Evolutionary conservation across 768 basidiomycete genomes (phyloP).

Genomic region (Imleria badia): DNA sequence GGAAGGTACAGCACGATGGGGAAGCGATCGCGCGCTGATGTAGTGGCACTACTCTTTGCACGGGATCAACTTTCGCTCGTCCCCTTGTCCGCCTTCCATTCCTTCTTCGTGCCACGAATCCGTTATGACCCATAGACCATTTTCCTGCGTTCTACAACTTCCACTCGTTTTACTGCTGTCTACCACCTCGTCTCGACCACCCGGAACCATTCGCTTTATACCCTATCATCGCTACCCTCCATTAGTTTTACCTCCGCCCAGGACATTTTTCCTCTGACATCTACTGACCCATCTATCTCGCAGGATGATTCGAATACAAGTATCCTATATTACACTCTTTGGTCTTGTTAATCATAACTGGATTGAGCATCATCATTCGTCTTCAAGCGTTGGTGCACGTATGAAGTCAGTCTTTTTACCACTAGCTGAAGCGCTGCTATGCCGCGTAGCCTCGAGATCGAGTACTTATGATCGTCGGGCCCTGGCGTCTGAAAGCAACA

Average conservation of each 20-base stretch:
- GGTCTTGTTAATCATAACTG: not conserved
- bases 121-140: constrained; percentile 1
- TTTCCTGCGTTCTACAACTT: not conserved
- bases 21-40: constrained; percentile 19
- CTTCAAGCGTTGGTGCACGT: not conserved
- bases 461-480: no score
- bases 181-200: not conserved
- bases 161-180: constrained; percentile 18
- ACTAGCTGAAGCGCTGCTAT: no score
- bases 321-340: constrained; percentile 11
- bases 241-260: not conserved
- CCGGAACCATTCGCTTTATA: constrained; percentile 9
- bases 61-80: not conserved
- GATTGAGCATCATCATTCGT: not conserved
- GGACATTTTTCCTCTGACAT: not conserved
- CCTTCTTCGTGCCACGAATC: not conserved
- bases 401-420: no score
- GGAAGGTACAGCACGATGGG: constrained; percentile 24
- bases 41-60: not conserved
- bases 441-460: no score
- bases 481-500: no score
- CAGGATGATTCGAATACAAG: not conserved
- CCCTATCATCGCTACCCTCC: constrained; percentile 1
- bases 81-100: not conserved
- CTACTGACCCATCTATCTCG: not conserved